phyloP scores from a whole-genome alignment of 805 yeast genomes.

The Zygosaccharomyces gambellarensis region DNA sequence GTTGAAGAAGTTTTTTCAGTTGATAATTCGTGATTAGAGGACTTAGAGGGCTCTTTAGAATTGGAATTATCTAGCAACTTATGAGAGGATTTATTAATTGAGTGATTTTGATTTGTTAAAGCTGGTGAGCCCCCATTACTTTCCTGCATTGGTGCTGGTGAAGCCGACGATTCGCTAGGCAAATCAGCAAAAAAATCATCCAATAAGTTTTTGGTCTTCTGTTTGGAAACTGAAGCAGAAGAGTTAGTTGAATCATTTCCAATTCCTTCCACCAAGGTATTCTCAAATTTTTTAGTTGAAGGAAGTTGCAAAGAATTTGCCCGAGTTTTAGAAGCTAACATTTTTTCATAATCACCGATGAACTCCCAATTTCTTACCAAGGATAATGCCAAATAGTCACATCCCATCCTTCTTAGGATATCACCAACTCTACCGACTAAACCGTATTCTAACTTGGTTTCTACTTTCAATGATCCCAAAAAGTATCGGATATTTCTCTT shows the following conservation, averaged over 20 bases:
- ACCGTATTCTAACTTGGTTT: conserved; percentile 49
- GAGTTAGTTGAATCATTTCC: conserved; percentile 2
- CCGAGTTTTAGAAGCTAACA: neutral
- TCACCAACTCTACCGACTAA: conserved; percentile 58
- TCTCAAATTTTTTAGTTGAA: conserved; percentile 20
- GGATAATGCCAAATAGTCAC: conserved; percentile 68
- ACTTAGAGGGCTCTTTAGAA: neutral
- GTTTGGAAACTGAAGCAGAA: neutral
- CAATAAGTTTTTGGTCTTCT: conserved; percentile 13
- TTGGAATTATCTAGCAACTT: neutral
- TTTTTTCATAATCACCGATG: conserved; percentile 19
- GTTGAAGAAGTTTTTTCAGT: neutral
- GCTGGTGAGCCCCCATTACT: neutral
- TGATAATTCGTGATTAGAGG: neutral
- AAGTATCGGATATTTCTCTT: conserved; percentile 46
- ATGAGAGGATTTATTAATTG: neutral
- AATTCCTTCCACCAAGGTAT: conserved; percentile 32
- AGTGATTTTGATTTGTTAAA: neutral
- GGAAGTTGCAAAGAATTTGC: conserved; percentile 9
- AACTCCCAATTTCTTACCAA: conserved; percentile 69
- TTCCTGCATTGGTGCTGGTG: conserved; percentile 1
- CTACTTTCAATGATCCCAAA: conserved; percentile 42
- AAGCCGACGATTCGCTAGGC: neutral
- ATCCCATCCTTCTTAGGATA: conserved; percentile 84
- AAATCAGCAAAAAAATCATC: conserved; percentile 14